phyloP scores from a whole-genome alignment of 495 filamentous ascomycete genomes.

The Lasiosphaeria miniovina region DNA sequence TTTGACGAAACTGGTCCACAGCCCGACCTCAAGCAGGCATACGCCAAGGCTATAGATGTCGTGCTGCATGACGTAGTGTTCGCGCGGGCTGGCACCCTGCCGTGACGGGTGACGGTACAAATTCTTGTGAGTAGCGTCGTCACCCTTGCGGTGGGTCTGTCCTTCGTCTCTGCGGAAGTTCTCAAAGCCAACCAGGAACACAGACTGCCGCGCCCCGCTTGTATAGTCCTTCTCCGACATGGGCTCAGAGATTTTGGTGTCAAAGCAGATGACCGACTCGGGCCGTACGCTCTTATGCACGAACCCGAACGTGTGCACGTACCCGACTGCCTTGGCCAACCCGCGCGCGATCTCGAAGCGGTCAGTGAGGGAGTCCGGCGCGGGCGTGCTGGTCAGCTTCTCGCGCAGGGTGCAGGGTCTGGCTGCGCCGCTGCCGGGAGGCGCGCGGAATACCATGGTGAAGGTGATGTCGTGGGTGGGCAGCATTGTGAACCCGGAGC shows the following conservation, averaged over 20 bases:
- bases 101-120: conserved; percentile 58
- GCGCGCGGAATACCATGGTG: conserved; percentile 22
- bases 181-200: conserved; percentile 53
- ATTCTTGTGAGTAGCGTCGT: conserved; percentile 45
- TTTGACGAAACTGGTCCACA: conserved; percentile 52
- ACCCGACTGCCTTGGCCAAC: conserved; percentile 45
- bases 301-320: conserved; percentile 49
- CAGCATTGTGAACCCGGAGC: no score
- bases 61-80: conserved; percentile 56
- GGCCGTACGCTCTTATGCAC: conserved; percentile 60
- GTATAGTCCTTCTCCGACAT: neutral
- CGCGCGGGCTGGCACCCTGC: conserved; percentile 41
- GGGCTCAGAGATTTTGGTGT: neutral
- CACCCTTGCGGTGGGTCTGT: conserved; percentile 36
- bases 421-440: neutral
- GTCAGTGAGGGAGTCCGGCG: conserved; percentile 7
- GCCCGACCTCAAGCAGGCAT: conserved; percentile 55
- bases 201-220: neutral
- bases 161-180: conserved; percentile 40
- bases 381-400: neutral
- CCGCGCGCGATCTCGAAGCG: conserved; percentile 40
- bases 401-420: conserved; percentile 6
- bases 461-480: conserved; percentile 3
- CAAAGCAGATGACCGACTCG: conserved; percentile 49
- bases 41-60: conserved; percentile 54